Evolutionary conservation across 108 stramenopile species (phyloP), one percentile per base, ranked within the genome.

Genomic region (Cyclotella sp.): DNA sequence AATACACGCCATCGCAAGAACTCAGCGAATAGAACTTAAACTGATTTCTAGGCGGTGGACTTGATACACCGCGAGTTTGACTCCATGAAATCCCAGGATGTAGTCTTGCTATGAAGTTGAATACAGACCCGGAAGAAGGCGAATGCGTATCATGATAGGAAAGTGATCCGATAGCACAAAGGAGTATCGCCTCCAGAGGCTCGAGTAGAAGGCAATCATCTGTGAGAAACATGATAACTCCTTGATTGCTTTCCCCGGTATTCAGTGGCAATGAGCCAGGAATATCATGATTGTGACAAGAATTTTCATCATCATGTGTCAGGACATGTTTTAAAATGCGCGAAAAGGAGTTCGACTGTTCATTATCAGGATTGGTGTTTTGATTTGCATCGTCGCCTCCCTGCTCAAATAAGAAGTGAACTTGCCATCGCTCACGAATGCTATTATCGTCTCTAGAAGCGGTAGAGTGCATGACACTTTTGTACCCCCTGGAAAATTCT

Each of bases 41-140:
- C 19, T 44, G 13, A 44, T 60, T 47, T 53, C 67, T 16, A 39
- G 84, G 84, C 11, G 79, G 63, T 68, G 79, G 79, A 77, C 62
- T 76, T 0, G 80, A 43, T 7, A 47, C 22, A 63, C 67, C 55
- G 15, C 79, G 49, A 19, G 84, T 85, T 54, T 85, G 79, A 45
- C 75, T 64, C 51, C 72, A 81, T n/a, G 79, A 58, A 62, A 85
- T 85, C 19, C 84, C 84, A n/a, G 76, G 79, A 81, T 85, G 84
- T 10, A 85, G 63, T 28, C 84, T 68, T 15, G 79, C 46, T 12
- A 85, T 18, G 41, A 85, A 85, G 55, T 71, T 71, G 63, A 68
- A 79, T 0, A 75, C 51, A 12, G 11, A 22, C 18, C 14, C 61
- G 30, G 39, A 29, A 18, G 51, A 28, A 1, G 28, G 9, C 22